A percentile compares a stretch with the other conserved stretches of the same genome.
These are phyloP conservation scores for Stereum hirsutum DNA, from an alignment of 1,284 basidiomycete genomes.

Conservation along the genomic window DNA sequence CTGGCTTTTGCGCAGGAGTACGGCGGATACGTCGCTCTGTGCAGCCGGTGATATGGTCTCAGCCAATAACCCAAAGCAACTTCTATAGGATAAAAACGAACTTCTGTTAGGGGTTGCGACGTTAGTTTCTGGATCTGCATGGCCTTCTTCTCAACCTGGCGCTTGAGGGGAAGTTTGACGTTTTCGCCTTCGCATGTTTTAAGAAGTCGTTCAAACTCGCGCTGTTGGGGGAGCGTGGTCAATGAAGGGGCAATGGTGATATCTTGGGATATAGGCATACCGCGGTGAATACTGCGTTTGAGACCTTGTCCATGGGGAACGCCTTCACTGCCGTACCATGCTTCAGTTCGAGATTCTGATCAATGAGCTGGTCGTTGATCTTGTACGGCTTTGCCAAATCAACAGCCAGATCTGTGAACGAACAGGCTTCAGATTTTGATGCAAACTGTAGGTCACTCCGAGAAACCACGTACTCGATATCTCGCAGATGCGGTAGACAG, in stretches of 20 bases:
- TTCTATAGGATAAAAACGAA: constrained; percentile 24
- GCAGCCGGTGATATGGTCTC: no score
- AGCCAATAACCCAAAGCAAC: no score
- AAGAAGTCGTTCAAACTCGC: constrained; percentile 62
- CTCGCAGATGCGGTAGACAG: constrained; percentile 81
- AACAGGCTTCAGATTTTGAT: not conserved
- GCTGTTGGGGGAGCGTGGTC: constrained; percentile 29
- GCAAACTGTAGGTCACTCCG: not conserved
- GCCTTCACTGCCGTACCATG: constrained; percentile 53
- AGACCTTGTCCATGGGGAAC: constrained; percentile 76
- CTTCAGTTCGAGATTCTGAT: constrained; percentile 58
- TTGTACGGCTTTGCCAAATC: constrained; percentile 62
- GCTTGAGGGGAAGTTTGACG: constrained; percentile 57
- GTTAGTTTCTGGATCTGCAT: constrained; percentile 50
- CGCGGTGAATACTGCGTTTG: constrained; percentile 53
- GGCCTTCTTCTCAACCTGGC: constrained; percentile 54
- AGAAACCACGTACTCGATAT: constrained; percentile 47
- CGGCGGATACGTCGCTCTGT: constrained; percentile 60
- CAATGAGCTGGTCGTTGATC: constrained; percentile 55
- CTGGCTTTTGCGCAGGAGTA: constrained; percentile 60
- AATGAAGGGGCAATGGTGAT: not conserved
- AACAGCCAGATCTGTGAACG: constrained; percentile 25
- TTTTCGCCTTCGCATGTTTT: constrained; percentile 43
- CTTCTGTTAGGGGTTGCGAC: constrained; percentile 68
- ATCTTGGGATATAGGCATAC: constrained; percentile 36